Evolutionary conservation across 2,329 filamentous ascomycete species (phyloP), one percentile per base, ranked within the genome.

Genomic region (Cordyceps tenuipes): DNA sequence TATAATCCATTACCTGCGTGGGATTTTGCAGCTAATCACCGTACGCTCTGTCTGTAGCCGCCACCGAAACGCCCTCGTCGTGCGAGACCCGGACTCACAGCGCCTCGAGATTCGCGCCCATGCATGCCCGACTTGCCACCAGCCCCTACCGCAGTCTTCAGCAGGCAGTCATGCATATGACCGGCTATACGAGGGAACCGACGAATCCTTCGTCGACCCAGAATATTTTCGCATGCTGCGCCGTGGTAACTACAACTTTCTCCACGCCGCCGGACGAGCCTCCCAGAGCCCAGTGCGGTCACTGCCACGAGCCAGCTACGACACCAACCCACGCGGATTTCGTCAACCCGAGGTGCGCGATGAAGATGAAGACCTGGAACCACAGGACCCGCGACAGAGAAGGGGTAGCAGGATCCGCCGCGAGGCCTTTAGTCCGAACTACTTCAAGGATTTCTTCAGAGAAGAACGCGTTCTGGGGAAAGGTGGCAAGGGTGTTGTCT

Each of bases 181-280:
- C 58, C 67, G 66, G n/a, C 64, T 69, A 5, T 72, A 68, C 59
- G 72, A 68, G 47, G 67, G 74, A 36, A 69, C 72, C 55, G 75
- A 76, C 39, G 81, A 88, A 53, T 82, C 87, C 60, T 97, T 92
- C 70, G 89, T 97, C 66, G 88, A 92, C 68, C 92, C 92, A 2
- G 85, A 91, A 56, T 99, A 99, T 77, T 99, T 99, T 74, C 90
- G 90, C 68, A 92, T 97, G 88, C 85, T 99, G 46, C 88, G 85
- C 73, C 72, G 79, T 68, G 73, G 77, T 71, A 70, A 77, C 65
- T 59, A 69, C 72, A 77, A 72, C 72, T 53, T 49, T n/a, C 21
- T 60, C n/a, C 79, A 73, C 70, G 77, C 67, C 62, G 73, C 69
- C 64, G 75, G 73, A 67, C 77, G 70, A 64, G 70, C 73, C 17